Evolutionary conservation across 2,329 filamentous ascomycete genomes (phyloP), one percentile per base, ranked within the genome.

Genomic region (Cercospora berteroae): DNA sequence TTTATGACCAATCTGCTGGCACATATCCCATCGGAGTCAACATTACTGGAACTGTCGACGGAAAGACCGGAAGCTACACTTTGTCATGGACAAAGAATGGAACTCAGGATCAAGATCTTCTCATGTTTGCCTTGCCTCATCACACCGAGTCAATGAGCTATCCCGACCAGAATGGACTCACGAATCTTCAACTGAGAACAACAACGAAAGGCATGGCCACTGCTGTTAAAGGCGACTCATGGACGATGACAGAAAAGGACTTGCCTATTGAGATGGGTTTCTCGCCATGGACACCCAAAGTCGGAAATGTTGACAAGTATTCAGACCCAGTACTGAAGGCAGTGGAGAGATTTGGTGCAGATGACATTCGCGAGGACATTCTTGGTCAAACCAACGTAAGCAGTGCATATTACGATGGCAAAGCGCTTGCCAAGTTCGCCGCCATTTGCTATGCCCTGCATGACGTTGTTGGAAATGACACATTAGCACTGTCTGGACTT

Each of bases 351-450:
- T 90, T 92, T 1, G 82, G 84, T n/a, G 85, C 83, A 20, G 67
- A 69, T 18, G 95, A 99, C 77, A 81, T 96, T 0, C 85, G 87
- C 0, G 89, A 95, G 79, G 85, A 93, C 76, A 92, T 97, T 79
- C 79, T 83, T n/a, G 81, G 82, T 0, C 89, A 95, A 75, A 88
- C 88, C 5, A 87, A 95, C 70, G 82, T 92, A 39, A 87, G 94
- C 76, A 96, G 93, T 42, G 94, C 97, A 88, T 98, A 98, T 79
- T 97, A 90, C 79, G 91, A 91, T 72, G 95, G 95, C 73, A 98
- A 83, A 70, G 76, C 77, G 16, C 70, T 80, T 18, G 78, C 77
- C 33, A 80, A 80, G 61, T 82, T 83, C 60, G 82, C 83, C 0
- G 78, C 79, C 2, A 79, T 83, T 6, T 62, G 79, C n/a, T 83